These are phyloP conservation scores for Solioccasus polychromus DNA, from an alignment of 768 basidiomycete genomes.

Conservation along the genomic window DNA sequence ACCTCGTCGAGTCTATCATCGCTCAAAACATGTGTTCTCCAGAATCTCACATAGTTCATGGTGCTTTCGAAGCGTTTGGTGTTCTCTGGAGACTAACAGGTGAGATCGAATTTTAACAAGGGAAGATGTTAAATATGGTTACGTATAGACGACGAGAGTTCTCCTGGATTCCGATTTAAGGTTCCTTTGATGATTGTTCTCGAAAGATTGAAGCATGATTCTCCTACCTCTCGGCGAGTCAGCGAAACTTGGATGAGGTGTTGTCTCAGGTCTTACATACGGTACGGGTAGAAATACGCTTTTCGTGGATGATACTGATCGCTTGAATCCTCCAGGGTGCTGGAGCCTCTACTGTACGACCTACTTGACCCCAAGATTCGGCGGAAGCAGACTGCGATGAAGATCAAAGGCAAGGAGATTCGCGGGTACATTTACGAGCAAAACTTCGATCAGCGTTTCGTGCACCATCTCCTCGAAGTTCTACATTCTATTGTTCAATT, in stretches of 20 bases:
- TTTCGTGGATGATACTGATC: not conserved
- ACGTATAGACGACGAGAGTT: slow-evolving; percentile 65
- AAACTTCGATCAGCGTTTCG: slow-evolving; percentile 73
- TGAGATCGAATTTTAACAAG: slow-evolving; percentile 28
- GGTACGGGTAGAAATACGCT: slow-evolving; percentile 42
- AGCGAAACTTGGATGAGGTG: slow-evolving; percentile 99
- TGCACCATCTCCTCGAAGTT: slow-evolving; percentile 72
- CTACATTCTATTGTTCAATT: slow-evolving; percentile 77
- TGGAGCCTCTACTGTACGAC: slow-evolving; percentile 84
- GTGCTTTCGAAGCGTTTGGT: slow-evolving; percentile 85
- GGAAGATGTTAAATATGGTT: slow-evolving; percentile 5
- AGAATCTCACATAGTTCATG: slow-evolving; percentile 43
- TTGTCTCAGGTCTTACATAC: slow-evolving; percentile 84
- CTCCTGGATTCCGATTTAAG: slow-evolving; percentile 82
- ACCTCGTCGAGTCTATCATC: slow-evolving; percentile 77
- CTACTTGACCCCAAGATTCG: slow-evolving; percentile 69
- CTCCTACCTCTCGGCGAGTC: slow-evolving; percentile 69
- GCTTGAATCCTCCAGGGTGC: slow-evolving; percentile 49
- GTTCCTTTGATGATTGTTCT: slow-evolving; percentile 86
- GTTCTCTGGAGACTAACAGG: slow-evolving; percentile 89
- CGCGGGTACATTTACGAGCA: slow-evolving; percentile 67
- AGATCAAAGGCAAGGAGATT: slow-evolving; percentile 64
- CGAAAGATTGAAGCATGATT: slow-evolving; percentile 74
- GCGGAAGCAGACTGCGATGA: slow-evolving; percentile 45
- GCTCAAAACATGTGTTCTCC: slow-evolving; percentile 66